Conservation (phyloP, 2,329 filamentous ascomycete genomes). For the Penicillium sp. region DNA sequence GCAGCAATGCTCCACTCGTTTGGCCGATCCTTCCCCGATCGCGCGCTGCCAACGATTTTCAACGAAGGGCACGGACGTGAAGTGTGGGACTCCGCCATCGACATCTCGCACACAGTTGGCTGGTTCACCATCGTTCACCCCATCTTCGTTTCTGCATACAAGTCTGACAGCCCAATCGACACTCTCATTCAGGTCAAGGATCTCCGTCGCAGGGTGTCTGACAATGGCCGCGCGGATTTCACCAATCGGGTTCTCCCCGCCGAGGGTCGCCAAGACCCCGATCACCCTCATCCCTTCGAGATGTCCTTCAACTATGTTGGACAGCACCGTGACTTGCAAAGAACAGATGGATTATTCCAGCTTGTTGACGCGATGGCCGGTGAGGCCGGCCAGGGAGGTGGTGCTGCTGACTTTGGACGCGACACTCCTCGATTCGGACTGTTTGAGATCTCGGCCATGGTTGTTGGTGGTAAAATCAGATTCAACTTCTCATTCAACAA, state of each 20-base stretch:
- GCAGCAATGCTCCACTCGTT: conserved; percentile 47
- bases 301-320: conserved; percentile 47
- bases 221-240: conserved; percentile 44
- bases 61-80: conserved; percentile 54
- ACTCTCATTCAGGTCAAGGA: conserved; percentile 42
- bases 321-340: conserved; percentile 46
- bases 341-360: conserved; percentile 47
- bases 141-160: conserved; percentile 36
- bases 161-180: conserved; percentile 29
- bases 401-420: conserved; percentile 48
- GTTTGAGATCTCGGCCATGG: conserved; percentile 55
- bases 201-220: conserved; percentile 35
- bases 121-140: conserved; percentile 56
- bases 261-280: conserved; percentile 31
- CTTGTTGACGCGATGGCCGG: conserved; percentile 49
- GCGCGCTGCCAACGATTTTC: conserved; percentile 44
- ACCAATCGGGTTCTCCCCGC: conserved; percentile 33
- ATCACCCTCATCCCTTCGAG: conserved; percentile 46
- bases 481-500: conserved; percentile 55
- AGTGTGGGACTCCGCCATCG: conserved; percentile 47
- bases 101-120: conserved; percentile 52
- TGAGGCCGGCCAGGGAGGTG: conserved; percentile 47
- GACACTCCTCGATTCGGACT: conserved; percentile 50
- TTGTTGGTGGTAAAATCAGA: conserved; percentile 48
- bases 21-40: conserved; percentile 43